Base-by-base conservation (phyloP, 345 rosid genomes). In the Corchorus capsularis region DNA sequence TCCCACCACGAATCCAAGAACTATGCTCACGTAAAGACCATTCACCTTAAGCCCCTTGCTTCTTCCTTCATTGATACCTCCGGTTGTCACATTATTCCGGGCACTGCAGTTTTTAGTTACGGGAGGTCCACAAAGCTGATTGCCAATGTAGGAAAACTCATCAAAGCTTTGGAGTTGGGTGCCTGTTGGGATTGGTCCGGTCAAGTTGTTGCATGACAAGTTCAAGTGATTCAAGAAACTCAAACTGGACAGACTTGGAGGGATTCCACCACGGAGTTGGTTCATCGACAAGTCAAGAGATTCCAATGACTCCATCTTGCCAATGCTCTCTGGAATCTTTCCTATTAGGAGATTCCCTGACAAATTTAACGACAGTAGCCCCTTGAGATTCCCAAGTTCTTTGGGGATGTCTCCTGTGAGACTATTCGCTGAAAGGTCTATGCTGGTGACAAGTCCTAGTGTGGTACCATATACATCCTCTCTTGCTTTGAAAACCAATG, bases 161-260 rank as follows among this genome's bases (percentile, higher is more conserved):
- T 80, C 34, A 56, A 74, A 59, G 22, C 73, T 81, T 35, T 73
- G 71, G 9, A 77, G 50, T 45, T 76, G 80, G 20, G 69, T 77
- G n/a, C 74, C 63, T 2, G 7, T 37, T 15, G 75, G 80, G 22
- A 78, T 81, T n/a, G 11, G 62, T 15, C 76, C 79, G 3, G 63
- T 47, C 49, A 69, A 56, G 16, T 78, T 46, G 49, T 66, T 76
- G 35, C 73, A 52, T 11, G 78, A 77, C 75, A 81, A 47, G 66
- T 81, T 63, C 52, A 81, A 37, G 72, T 52, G 39, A 60, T 76
- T 47, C 45, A 78, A 37, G 41, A n/a, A 75, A n/a, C 49, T 74
- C 69, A 78, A 56, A 11, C 11, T 0, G 8, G 77, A 19, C 69
- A 79, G 77, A 75, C 41, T 39, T 39, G 41, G 15, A 19, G 75